These are phyloP conservation scores for Tetratostichococcus sp. DNA, from an alignment of 139 green algal species.

Conservation along the genomic window DNA sequence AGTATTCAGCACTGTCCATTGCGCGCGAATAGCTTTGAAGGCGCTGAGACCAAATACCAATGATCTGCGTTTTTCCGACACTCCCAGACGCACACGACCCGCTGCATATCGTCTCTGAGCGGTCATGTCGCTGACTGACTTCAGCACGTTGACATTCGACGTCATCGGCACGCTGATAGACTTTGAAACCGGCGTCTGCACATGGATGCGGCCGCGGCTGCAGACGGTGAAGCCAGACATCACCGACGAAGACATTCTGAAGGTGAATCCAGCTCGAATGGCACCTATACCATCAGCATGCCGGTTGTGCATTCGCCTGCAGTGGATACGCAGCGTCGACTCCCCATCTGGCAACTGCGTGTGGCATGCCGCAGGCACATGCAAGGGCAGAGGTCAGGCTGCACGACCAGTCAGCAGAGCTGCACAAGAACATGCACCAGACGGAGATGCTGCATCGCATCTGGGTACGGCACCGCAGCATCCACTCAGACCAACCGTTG, in stretches of 20 bases:
- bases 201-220: neutral
- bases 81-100: too few species aligned
- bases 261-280: neutral
- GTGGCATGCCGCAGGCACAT: neutral
- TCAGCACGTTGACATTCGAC: neutral
- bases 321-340: too few species aligned
- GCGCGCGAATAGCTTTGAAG: too few species aligned
- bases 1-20: too few species aligned
- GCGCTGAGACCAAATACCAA: too few species aligned
- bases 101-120: too few species aligned
- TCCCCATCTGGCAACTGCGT: too few species aligned
- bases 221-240: neutral
- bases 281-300: too few species aligned
- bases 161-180: neutral
- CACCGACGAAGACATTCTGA: neutral
- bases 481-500: too few species aligned
- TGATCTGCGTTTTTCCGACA: too few species aligned
- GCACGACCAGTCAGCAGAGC: neutral
- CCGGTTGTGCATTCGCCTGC: too few species aligned
- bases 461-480: neutral
- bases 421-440: neutral
- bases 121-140: neutral
- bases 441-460: neutral
- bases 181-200: neutral
- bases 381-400: neutral